These are phyloP conservation scores for Candida anglica DNA, from an alignment of 805 yeast species.

Conservation along the genomic window DNA sequence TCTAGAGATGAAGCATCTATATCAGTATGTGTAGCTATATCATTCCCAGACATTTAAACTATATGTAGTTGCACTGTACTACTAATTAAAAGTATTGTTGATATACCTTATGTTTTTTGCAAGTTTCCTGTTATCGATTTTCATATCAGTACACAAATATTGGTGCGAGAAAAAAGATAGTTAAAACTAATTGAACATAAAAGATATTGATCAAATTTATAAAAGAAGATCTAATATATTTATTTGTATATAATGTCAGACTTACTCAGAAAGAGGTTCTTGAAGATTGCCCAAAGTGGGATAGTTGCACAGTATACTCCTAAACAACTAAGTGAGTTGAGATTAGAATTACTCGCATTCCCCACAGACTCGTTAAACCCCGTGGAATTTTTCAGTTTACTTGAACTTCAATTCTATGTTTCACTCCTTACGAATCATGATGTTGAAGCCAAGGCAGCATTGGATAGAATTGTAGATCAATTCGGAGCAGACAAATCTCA, in stretches of 20 bases:
- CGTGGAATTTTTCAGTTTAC: slow-evolving; percentile 49
- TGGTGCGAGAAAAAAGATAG: not conserved
- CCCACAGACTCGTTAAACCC: slow-evolving; percentile 33
- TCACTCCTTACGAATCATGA: slow-evolving; percentile 60
- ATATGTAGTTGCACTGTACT: too few species aligned
- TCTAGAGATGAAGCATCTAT: too few species aligned
- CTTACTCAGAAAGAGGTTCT: slow-evolving; percentile 40
- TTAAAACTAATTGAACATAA: too few species aligned
- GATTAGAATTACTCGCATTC: slow-evolving; percentile 34
- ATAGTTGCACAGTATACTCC: slow-evolving; percentile 50
- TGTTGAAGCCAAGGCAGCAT: slow-evolving; percentile 61
- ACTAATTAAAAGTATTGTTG: too few species aligned
- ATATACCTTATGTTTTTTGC: too few species aligned
- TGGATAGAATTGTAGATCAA: slow-evolving; percentile 64
- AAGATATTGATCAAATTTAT: too few species aligned
- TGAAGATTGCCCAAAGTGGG: slow-evolving; percentile 48
- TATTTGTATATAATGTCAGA: slow-evolving; percentile 5
- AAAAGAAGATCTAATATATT: too few species aligned
- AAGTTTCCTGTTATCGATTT: not conserved
- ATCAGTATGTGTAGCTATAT: too few species aligned
- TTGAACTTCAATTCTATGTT: slow-evolving; percentile 71
- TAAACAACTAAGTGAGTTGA: slow-evolving; percentile 31
- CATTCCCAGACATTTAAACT: too few species aligned
- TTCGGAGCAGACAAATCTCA: slow-evolving; percentile 52
- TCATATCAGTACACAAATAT: too few species aligned